Evolutionary conservation across 345 rosid species (phyloP).

Genomic region (Orychophragmus violaceus): DNA sequence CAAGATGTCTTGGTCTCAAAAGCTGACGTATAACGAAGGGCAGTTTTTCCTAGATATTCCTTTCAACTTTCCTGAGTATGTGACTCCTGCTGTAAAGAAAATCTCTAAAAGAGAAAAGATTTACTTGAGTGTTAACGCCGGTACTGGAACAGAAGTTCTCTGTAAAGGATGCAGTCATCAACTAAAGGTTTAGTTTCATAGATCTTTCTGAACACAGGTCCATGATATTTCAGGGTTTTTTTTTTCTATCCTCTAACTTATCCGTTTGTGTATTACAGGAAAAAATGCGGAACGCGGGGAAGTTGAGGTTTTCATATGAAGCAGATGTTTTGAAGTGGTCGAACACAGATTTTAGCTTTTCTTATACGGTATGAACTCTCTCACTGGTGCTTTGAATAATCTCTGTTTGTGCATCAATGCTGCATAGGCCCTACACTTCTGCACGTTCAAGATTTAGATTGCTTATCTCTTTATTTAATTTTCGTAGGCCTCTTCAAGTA

Average conservation of each 20-base stretch:
- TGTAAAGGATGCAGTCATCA: conserved; percentile 74
- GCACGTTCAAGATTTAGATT: background rate
- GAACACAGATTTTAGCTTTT: conserved; percentile 53
- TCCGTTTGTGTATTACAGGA: conserved; percentile 41
- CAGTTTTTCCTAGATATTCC: conserved; percentile 63
- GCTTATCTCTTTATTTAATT: background rate
- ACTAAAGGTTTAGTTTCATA: conserved; percentile 52
- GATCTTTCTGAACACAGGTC: background rate
- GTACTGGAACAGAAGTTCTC: conserved; percentile 55
- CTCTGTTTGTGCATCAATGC: background rate
- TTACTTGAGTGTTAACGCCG: conserved; percentile 57
- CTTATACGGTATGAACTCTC: conserved; percentile 54
- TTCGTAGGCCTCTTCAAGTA: conserved; percentile 48
- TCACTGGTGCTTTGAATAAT: background rate
- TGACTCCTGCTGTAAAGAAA: conserved; percentile 75
- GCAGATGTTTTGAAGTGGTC: conserved; percentile 87
- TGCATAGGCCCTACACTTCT: conserved; percentile 15
- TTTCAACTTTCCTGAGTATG: conserved; percentile 76
- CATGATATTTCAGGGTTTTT: background rate
- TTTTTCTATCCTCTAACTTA: background rate
- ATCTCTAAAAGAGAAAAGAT: conserved; percentile 68
- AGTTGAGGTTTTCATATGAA: conserved; percentile 59
- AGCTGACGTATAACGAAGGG: conserved; percentile 46
- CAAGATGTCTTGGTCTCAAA: conserved; percentile 75
- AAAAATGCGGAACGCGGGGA: conserved; percentile 51